A percentile compares a stretch with the other conserved stretches of the same genome.
Conservation (phyloP, 805 yeast species). For the Barnettozyma populi region DNA sequence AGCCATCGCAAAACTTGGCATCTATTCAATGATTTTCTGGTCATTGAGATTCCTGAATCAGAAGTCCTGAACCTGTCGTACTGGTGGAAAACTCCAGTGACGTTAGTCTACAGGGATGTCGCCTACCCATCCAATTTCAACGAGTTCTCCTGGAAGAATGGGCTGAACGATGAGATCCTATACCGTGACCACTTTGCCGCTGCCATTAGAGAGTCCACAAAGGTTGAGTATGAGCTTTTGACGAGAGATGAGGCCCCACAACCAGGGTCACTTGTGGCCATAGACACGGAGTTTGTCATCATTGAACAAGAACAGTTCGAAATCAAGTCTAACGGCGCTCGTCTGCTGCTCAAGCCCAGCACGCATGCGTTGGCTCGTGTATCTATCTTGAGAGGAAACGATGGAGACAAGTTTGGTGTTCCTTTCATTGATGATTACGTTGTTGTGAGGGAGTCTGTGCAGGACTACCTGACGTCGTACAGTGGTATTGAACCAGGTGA, state of each 20-base stretch:
- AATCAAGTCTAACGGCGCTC: constrained; percentile 65
- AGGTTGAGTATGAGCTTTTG: constrained; percentile 62
- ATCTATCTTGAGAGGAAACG: constrained; percentile 73
- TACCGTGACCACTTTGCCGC: constrained; percentile 72
- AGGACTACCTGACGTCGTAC: constrained; percentile 82
- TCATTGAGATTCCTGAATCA: constrained; percentile 61
- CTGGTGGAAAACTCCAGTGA: constrained; percentile 82
- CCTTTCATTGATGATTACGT: constrained; percentile 94
- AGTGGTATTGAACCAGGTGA: constrained; percentile 96
- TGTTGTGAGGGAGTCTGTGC: constrained; percentile 61
- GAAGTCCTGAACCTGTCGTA: constrained; percentile 71
- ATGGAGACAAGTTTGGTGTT: constrained; percentile 57
- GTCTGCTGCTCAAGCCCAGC: constrained; percentile 67
- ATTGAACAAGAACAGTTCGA: constrained; percentile 75
- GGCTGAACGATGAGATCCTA: constrained; percentile 58
- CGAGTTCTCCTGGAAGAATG: constrained; percentile 40
- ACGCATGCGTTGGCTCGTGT: constrained; percentile 79
- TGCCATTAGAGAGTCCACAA: constrained; percentile 52
- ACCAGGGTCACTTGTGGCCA: constrained; percentile 76
- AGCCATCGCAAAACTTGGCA: constrained; percentile 50
- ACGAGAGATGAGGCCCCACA: constrained; percentile 66
- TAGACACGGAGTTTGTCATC: constrained; percentile 95
- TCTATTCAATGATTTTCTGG: constrained; percentile 88
- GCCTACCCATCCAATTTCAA: constrained; percentile 39
- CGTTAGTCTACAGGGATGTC: constrained; percentile 56